Evolutionary conservation across 768 basidiomycete genomes (phyloP).

Genomic region (Crassisporium funariophilum): DNA sequence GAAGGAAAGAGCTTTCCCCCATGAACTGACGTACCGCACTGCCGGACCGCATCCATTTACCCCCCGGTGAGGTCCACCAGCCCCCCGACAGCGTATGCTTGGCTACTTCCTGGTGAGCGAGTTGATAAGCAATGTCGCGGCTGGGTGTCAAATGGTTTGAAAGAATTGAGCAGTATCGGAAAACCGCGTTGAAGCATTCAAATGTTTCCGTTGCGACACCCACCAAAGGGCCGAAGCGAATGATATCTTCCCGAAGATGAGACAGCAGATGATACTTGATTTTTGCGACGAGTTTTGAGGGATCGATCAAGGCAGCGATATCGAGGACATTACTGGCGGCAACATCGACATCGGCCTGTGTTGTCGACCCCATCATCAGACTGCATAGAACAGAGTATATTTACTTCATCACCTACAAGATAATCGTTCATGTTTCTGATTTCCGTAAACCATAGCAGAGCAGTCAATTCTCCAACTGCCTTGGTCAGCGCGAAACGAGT

Average conservation of each 20-base stretch:
- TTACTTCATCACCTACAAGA: slow-evolving; percentile 17
- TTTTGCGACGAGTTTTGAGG: slow-evolving; percentile 32
- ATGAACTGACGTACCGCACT: too few relatives aligned
- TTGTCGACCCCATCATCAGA: not conserved
- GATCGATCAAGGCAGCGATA: slow-evolving; percentile 29
- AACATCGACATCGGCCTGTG: slow-evolving; percentile 24
- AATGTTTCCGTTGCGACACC: slow-evolving; percentile 29
- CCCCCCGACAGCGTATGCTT: not conserved
- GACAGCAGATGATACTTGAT: slow-evolving; percentile 33
- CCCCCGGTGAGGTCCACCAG: not conserved
- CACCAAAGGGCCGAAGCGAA: slow-evolving; percentile 29
- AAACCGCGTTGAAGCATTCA: slow-evolving; percentile 41
- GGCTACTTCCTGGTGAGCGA: slow-evolving; percentile 18
- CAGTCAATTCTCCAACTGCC: slow-evolving; percentile 30
- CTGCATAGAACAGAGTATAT: not conserved
- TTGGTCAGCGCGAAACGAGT: slow-evolving; percentile 27
- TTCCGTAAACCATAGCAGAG: slow-evolving; percentile 40
- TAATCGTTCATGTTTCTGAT: slow-evolving; percentile 37
- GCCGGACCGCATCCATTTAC: not conserved
- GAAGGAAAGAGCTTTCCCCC: too few relatives aligned
- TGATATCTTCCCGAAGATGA: slow-evolving; percentile 30
- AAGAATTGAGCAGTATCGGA: slow-evolving; percentile 33
- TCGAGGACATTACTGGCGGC: slow-evolving; percentile 36
- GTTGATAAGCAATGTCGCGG: slow-evolving; percentile 30
- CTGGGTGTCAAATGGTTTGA: slow-evolving; percentile 42